Conservation (phyloP, 2,329 filamentous ascomycete genomes). For the Mycosphaerella arachidis region DNA sequence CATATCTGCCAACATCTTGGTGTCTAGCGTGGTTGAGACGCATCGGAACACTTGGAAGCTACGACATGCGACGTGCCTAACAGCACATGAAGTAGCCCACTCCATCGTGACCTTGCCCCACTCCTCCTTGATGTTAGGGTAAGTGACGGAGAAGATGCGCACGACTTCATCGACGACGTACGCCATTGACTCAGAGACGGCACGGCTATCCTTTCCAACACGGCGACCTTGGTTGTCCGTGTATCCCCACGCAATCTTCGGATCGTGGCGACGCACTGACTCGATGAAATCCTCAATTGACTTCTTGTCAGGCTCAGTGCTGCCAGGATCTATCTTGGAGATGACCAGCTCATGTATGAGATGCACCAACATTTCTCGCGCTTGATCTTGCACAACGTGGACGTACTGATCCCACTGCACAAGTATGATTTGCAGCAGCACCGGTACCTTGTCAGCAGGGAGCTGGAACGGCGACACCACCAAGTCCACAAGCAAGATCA, state of each 20-base stretch:
- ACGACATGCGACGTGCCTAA: constrained; percentile 87
- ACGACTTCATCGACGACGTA: constrained; percentile 77
- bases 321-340: constrained; percentile 67
- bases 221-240: constrained; percentile 79
- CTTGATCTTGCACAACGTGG: constrained; percentile 89
- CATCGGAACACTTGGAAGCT: constrained; percentile 98
- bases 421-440: constrained; percentile 83
- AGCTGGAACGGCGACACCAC: constrained; percentile 90
- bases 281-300: constrained; percentile 86
- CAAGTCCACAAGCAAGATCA: constrained; percentile 90
- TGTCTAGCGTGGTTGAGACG: constrained; percentile 83
- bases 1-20: constrained; percentile 95
- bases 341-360: constrained; percentile 94
- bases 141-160: constrained; percentile 76
- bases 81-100: constrained; percentile 96
- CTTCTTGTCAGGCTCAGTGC: constrained; percentile 61
- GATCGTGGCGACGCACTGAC: constrained; percentile 75
- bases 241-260: constrained; percentile 86
- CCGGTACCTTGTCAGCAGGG: constrained; percentile 71
- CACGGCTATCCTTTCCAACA: constrained; percentile 60
- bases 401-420: constrained; percentile 98
- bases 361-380: constrained; percentile 95
- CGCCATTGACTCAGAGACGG: constrained; percentile 83
- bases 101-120: constrained; percentile 87
- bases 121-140: constrained; percentile 80